Base-by-base conservation (phyloP, 2,329 filamentous ascomycete genomes). In the Daldinia sp. region DNA sequence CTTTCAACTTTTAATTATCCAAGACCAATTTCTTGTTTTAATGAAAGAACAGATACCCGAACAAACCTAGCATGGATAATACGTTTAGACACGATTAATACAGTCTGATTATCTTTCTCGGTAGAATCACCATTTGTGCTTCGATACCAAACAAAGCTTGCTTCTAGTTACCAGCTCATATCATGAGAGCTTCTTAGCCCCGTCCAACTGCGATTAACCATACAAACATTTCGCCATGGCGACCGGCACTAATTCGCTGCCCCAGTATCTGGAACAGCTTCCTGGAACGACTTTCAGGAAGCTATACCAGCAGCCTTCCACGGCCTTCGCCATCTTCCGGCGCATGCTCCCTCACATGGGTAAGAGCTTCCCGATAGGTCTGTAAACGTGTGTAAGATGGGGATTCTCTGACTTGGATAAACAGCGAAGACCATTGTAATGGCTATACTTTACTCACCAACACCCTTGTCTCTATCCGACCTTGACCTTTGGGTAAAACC, bases 251-350 rank as follows among this genome's bases (percentile, higher is more conserved):
- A 78, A 69, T 54, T 86, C 87, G 71, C 87, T 90, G 66, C 92
- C 95, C 78, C 94, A 98, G 78, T 98, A 97, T 82, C 90, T 98
- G 79, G 94, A 98, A 86, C 90, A 91, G 79, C 90, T 97, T 76
- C 93, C 93, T 56, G 93, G 94, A 71, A 93, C 92, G 46, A 97
- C 93, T 39, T 97, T 98, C 81, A 89, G 90, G 78, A 92, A 93
- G 80, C 87, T 99, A 51, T 99, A 99, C 85, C 92, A 94, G 82
- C 94, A 98, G 84, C 96, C 96, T 33, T 97, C 95, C 46, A 97
- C 96, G 1, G 92, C 94, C 41, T 89, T 99, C 73, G 96, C 96
- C 73, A 94, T 99, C 76, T 98, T 98, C 80, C 90, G 96, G 74
- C 94, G 96, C 82, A 98, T 99, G 94, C 88, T 99, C 65, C 93